Percentiles rank a stretch among this genome's conserved stretches.
phyloP scores from a whole-genome alignment of 2,329 filamentous ascomycete genomes.

The Epichloe aotearoae region DNA sequence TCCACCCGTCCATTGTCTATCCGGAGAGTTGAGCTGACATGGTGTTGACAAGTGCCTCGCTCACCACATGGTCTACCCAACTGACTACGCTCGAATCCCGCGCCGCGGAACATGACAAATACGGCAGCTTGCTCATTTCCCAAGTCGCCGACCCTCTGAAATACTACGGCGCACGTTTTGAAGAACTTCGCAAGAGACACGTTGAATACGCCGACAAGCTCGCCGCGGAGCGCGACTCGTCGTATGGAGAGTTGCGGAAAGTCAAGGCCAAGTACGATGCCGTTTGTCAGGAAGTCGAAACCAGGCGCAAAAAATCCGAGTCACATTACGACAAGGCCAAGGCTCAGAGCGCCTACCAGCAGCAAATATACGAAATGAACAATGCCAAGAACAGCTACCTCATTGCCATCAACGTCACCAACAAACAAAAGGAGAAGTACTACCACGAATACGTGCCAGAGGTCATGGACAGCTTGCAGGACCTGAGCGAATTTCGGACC shows the following conservation, averaged over 20 bases:
- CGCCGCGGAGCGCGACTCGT: conserved; percentile 74
- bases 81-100: conserved; percentile 78
- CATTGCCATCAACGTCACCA: conserved; percentile 90
- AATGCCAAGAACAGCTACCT: conserved; percentile 98
- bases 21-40: not conserved
- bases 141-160: conserved; percentile 83
- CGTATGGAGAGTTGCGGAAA: conserved; percentile 78
- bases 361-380: conserved; percentile 89
- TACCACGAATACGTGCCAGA: conserved; percentile 96
- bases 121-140: conserved; percentile 61
- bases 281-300: conserved; percentile 88
- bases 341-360: conserved; percentile 80
- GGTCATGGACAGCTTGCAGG: conserved; percentile 82
- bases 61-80: conserved; percentile 95
- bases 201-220: conserved; percentile 78
- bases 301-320: conserved; percentile 91
- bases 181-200: conserved; percentile 87
- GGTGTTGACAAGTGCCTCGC: conserved; percentile 52
- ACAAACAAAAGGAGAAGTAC: conserved; percentile 94
- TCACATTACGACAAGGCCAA: conserved; percentile 89
- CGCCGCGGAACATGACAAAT: conserved; percentile 80
- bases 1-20: not conserved
- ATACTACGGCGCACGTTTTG: conserved; percentile 58
- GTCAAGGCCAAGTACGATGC: conserved; percentile 86
- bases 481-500: conserved; percentile 81